phyloP scores from a whole-genome alignment of 1,139 yeast genomes.

The Geotrichum bryndzae region DNA sequence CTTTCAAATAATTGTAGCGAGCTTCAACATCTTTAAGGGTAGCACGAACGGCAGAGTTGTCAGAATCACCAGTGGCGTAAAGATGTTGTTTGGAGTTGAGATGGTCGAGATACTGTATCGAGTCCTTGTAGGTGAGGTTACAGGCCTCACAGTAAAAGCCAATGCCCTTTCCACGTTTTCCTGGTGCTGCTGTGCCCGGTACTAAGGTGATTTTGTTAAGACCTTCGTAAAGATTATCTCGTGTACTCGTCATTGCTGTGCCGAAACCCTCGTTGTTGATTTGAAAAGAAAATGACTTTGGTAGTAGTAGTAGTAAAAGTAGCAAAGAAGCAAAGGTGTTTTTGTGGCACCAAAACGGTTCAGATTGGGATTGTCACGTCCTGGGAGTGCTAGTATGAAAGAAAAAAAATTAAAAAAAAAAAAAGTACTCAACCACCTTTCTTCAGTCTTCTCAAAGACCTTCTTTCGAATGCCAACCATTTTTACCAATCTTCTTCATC shows the following conservation, averaged over 20 bases:
- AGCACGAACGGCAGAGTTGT: conserved; percentile 21
- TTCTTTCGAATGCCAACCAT: neutral
- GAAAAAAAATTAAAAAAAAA: neutral
- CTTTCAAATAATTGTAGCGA: conserved; percentile 31
- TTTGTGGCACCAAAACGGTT: neutral
- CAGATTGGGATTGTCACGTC: neutral
- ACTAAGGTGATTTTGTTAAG: conserved; percentile 45
- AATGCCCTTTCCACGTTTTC: conserved; percentile 56
- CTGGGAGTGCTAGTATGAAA: neutral
- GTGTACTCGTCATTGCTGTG: conserved; percentile 1
- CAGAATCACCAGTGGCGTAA: conserved; percentile 32
- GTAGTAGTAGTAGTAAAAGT: neutral
- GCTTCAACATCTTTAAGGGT: conserved; percentile 36
- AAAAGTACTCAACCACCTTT: neutral
- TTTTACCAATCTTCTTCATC: neutral
- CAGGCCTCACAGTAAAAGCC: conserved; percentile 84
- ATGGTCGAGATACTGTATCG: conserved; percentile 75
- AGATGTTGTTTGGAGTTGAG: conserved; percentile 53
- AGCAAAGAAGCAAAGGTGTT: neutral
- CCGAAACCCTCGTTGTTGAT: neutral
- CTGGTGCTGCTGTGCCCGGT: conserved; percentile 40
- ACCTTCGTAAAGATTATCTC: conserved; percentile 39
- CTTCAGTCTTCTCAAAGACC: neutral
- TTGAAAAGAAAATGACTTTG: neutral
- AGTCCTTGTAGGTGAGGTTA: conserved; percentile 72